Evolutionary conservation across 108 stramenopile genomes (phyloP).

Genomic region (Nitzschia putrida): DNA sequence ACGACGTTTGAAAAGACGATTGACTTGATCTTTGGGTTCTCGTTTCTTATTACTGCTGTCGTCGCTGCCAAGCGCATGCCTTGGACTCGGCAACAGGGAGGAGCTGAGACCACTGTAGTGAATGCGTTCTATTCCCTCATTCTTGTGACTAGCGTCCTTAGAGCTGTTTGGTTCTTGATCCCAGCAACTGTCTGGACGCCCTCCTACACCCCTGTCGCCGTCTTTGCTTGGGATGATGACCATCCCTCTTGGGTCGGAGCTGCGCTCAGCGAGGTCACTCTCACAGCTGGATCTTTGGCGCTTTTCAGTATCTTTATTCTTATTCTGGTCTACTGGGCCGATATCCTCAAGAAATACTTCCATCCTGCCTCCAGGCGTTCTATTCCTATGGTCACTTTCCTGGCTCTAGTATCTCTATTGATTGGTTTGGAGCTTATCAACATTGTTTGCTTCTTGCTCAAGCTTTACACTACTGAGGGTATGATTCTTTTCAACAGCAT

Average conservation of each 20-base stretch:
- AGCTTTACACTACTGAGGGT: conserved; percentile 87
- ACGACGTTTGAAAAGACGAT: conserved; percentile 61
- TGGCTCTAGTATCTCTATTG: conserved; percentile 68
- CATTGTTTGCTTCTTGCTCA: conserved; percentile 72
- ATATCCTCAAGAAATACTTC: conserved; percentile 94
- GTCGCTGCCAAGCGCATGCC: conserved; percentile 80
- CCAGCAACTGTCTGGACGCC: conserved; percentile 81
- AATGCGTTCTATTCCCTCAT: conserved; percentile 96
- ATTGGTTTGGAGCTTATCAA: conserved; percentile 72
- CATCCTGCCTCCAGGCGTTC: conserved; percentile 81
- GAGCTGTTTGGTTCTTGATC: conserved; percentile 90
- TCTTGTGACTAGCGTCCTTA: conserved; percentile 69
- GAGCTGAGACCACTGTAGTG: conserved; percentile 90
- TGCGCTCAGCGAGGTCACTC: conserved; percentile 73
- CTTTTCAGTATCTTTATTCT: conserved; percentile 95
- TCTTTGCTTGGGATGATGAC: conserved; percentile 79
- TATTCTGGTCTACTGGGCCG: conserved; percentile 96
- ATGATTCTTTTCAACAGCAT: conserved; percentile 92
- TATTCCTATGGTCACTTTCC: conserved; percentile 89
- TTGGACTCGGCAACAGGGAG: conserved; percentile 70
- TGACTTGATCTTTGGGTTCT: conserved; percentile 64
- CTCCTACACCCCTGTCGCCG: conserved; percentile 82
- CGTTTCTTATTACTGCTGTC: conserved; percentile 77
- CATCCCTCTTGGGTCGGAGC: conserved; percentile 85
- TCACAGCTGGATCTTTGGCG: conserved; percentile 84